These are phyloP conservation scores for Neostapfia colusana DNA, from an alignment of 176 grass and related monocot genomes.

Conservation along the genomic window DNA sequence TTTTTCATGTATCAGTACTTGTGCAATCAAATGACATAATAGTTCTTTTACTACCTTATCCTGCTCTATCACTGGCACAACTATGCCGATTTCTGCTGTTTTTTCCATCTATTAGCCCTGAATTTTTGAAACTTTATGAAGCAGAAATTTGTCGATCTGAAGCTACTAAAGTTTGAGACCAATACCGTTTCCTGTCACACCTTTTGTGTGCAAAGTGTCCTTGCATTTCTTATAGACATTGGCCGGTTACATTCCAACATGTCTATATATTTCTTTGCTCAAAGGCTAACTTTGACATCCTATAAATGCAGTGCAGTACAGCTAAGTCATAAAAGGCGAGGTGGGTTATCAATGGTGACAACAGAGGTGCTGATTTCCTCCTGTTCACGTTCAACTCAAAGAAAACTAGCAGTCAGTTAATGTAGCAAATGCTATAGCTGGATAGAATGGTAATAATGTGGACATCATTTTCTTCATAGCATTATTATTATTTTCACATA, in stretches of 20 bases:
- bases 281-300: background rate
- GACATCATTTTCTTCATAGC: background rate
- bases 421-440: conserved; percentile 14
- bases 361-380: conserved; percentile 26
- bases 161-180: background rate
- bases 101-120: background rate
- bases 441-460: conserved; percentile 58
- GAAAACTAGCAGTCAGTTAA: conserved; percentile 16
- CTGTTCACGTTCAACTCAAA: background rate
- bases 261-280: background rate
- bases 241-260: background rate
- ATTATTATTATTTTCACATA: conserved; percentile 2
- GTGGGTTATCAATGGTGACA: conserved; percentile 35
- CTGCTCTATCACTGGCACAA: background rate
- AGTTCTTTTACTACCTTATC: background rate
- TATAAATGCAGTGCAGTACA: conserved; percentile 17
- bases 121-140: background rate
- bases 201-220: background rate
- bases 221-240: conserved; percentile 17
- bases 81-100: conserved; percentile 1
- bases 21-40: background rate
- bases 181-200: background rate
- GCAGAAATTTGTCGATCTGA: background rate
- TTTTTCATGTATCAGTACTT: background rate
- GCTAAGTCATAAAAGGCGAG: background rate